Evolutionary conservation across 805 yeast genomes (phyloP), one percentile per base, ranked within the genome.

Genomic region (Aciculoconidium aculeatum): DNA sequence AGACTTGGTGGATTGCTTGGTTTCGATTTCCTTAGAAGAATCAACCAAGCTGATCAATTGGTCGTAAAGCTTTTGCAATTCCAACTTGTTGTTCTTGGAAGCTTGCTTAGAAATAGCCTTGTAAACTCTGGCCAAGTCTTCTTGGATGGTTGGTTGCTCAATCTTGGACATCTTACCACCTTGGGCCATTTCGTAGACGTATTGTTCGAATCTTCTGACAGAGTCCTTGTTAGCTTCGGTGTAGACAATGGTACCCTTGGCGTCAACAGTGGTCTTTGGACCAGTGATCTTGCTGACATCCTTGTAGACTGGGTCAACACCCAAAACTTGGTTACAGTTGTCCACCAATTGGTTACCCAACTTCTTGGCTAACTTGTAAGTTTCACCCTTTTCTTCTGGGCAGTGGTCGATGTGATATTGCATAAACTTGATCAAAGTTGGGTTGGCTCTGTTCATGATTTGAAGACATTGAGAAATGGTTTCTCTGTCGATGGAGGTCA

Each of bases 381-480:
- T 88, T 55, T 81, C 94, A 54, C 97, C 96, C 54, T 83, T 83
- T 36, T 68, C 59, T 42, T 72, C 80, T 27, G 96, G 88, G 34
- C 80, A 77, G 50, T 80, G 86, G 55, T 82, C 92, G 55, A 81
- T 79, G 48, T 57, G 74, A 62, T 90, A 92, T 61, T 92, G 96
- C 97, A 92, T 92, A 58, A 90, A 87, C 52, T 88, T 90, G 49
- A 92, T 83, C 52, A 92, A 72, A 25, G 94, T 77, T 36, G 94
- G 95, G 59, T 84, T 87, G 23, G 97, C 80, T 61, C 97, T 78
- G 75, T 92, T 92, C 97, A 92, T 88, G 57, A 92, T 85, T 58
- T 86, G 84, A 51, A 92, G 88, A 61, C 98, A 94, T 56, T 87
- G 95, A 42, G 90, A 76, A 39, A 92, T 94, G 40, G 94, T 87